Evolutionary conservation across 2,329 filamentous ascomycete genomes (phyloP).

Genomic region (Lachnellula occidentalis): DNA sequence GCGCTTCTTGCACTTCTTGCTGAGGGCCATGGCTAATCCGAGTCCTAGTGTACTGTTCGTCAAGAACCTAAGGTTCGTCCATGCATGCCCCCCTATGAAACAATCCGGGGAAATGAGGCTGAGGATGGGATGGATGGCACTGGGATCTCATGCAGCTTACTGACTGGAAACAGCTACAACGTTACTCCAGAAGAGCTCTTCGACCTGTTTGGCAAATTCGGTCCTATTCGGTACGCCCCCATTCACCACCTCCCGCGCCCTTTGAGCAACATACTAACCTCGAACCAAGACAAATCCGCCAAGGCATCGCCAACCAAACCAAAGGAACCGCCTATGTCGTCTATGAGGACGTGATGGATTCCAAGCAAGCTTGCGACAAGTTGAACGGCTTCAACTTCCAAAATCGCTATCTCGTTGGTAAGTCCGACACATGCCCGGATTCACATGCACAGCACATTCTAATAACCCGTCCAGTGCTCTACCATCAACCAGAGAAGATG

Average conservation of each 20-base stretch:
- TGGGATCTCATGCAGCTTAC: conserved; percentile 48
- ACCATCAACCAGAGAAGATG: conserved; percentile 76
- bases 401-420: conserved; percentile 97
- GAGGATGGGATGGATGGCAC: conserved; percentile 41
- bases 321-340: conserved; percentile 99
- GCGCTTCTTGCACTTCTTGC: conserved; percentile 12
- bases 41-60: conserved; percentile 89
- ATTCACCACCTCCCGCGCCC: conserved; percentile 1
- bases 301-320: conserved; percentile 94
- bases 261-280: conserved; percentile 5
- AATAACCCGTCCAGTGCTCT: conserved; percentile 49
- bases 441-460: conserved; percentile 8
- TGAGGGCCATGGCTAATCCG: conserved; percentile 21
- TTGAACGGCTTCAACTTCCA: conserved; percentile 99
- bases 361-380: conserved; percentile 98
- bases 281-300: conserved; percentile 81
- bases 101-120: conserved; percentile 8
- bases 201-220: conserved; percentile 97
- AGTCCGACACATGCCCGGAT: conserved; percentile 34
- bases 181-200: conserved; percentile 97
- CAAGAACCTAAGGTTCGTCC: conserved; percentile 89
- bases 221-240: conserved; percentile 74
- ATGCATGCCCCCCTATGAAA: conserved; percentile 17
- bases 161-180: conserved; percentile 70
- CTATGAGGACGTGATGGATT: conserved; percentile 98